phyloP scores from a whole-genome alignment of 1,284 basidiomycete species.

The Rhodotorula glutinis region DNA sequence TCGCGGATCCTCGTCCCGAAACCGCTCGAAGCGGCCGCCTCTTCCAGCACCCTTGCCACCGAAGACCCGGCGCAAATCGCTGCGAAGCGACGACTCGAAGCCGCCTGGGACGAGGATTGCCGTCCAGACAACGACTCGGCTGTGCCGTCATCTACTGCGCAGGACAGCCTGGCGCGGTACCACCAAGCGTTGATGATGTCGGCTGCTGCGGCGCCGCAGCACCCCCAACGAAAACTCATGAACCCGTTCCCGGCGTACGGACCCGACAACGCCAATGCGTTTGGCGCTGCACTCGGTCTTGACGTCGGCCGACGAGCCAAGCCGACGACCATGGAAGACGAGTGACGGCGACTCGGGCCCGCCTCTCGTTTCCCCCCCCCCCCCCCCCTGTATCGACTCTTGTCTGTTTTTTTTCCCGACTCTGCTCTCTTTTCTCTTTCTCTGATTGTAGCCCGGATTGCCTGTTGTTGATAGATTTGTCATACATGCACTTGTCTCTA shows the following conservation, averaged over 20 bases:
- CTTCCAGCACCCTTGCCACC: neutral
- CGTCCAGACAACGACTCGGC: neutral
- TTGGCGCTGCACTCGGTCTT: conserved; percentile 1
- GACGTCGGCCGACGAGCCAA: neutral
- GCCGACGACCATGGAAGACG: conserved; percentile 6
- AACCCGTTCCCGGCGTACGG: neutral
- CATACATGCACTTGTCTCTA: neutral
- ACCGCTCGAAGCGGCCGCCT: neutral
- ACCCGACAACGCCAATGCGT: neutral
- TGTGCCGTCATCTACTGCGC: neutral
- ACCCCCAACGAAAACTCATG: neutral
- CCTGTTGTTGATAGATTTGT: neutral
- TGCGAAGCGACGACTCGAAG: neutral
- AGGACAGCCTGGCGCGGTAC: neutral
- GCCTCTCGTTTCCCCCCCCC: too few species aligned
- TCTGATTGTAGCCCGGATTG: too few species aligned
- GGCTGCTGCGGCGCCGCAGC: neutral
- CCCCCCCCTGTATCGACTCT: neutral
- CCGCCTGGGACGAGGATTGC: too few species aligned
- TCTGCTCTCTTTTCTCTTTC: too few species aligned
- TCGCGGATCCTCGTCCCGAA: conserved; percentile 18
- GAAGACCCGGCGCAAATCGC: neutral
- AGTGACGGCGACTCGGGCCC: neutral
- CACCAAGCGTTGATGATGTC: conserved; percentile 4
- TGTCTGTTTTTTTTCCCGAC: neutral